Base-by-base conservation (phyloP, 2,329 filamentous ascomycete genomes). In the Elsinoe batatas region DNA sequence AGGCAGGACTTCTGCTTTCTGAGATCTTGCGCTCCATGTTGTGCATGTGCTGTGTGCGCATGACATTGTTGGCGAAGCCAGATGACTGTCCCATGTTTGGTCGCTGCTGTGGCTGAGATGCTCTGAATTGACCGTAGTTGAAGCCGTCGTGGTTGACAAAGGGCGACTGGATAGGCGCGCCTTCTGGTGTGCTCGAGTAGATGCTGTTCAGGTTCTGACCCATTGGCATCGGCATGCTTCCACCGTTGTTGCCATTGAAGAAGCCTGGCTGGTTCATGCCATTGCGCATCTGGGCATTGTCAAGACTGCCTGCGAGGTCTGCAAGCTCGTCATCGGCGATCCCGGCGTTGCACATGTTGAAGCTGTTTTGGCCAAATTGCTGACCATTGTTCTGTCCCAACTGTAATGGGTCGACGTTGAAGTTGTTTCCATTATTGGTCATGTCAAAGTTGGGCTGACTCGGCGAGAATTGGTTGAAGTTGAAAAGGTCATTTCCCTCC, bases 151-250 rank as follows among this genome's bases (percentile, higher is more conserved):
- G 75, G 54, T 86, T 81, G 40, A 87, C 80, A 65, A 90, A 96
- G 0, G 91, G 91, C 64, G 90, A 96, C 66, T 94, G 88, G 58
- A 95, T 91, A 5, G 91, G 90, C 54, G 89, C 86, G 53, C 89
- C 89, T 59, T 97, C 91, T 3, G 91, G 91, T 1, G 91, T 95
- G 68, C 88, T 88, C 17, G 91, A 95, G 71, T 87, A 97, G 59
- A 88, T 82, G 65, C 71, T 69, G 61, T 87, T 85, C 66, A 89
- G 83, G 57, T 86, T 83, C 47, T 83, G 83, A 63, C 85, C 79
- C 58, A 82, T 79, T 36, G 85, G 69, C 33, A 77, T 71, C 20
- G 57, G 74, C 67, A 58, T 58, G 40, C 60, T 69, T 40, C 37
- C 72, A 56, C 73, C 74, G 10, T 74, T 64, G 60, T 63, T 80